These are phyloP conservation scores for Parathielavia hyrcaniae DNA, from an alignment of 495 filamentous ascomycete species.

Conservation along the genomic window DNA sequence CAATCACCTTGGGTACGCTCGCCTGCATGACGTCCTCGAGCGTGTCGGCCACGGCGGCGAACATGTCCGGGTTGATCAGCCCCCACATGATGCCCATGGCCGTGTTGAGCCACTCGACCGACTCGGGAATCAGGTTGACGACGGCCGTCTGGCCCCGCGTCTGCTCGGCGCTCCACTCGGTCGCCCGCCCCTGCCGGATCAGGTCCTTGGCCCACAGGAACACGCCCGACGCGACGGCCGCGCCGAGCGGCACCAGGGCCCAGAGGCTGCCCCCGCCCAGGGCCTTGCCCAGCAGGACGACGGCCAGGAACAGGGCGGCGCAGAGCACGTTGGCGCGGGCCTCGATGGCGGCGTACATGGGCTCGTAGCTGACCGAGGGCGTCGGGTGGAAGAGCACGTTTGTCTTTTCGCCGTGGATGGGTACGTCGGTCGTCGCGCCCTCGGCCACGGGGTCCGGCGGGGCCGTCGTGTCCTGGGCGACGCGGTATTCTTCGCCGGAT, in stretches of 20 bases:
- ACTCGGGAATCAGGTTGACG: slow-evolving; percentile 85
- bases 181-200: slow-evolving; percentile 67
- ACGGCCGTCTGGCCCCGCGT: slow-evolving; percentile 72
- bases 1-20: slow-evolving; percentile 78
- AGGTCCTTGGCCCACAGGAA: slow-evolving; percentile 87
- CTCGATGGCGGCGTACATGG: slow-evolving; percentile 74
- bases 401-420: slow-evolving; percentile 92
- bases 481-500: slow-evolving; percentile 65
- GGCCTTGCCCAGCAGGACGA: slow-evolving; percentile 66
- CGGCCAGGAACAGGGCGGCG: slow-evolving; percentile 59
- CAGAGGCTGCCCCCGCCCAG: slow-evolving; percentile 70
- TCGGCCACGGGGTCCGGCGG: slow-evolving; percentile 78
- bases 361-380: slow-evolving; percentile 75
- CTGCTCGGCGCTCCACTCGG: slow-evolving; percentile 86
- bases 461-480: slow-evolving; percentile 82
- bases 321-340: slow-evolving; percentile 61
- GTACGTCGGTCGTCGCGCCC: slow-evolving; percentile 81
- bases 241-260: slow-evolving; percentile 64
- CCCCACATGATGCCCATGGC: slow-evolving; percentile 78
- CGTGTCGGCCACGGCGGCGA: slow-evolving; percentile 53
- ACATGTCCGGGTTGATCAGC: slow-evolving; percentile 89
- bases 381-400: slow-evolving; percentile 95
- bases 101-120: slow-evolving; percentile 88
- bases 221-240: slow-evolving; percentile 64
- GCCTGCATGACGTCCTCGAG: slow-evolving; percentile 88